phyloP scores from a whole-genome alignment of 176 grass and related monocot genomes.

The Aegilops sharonensis region DNA sequence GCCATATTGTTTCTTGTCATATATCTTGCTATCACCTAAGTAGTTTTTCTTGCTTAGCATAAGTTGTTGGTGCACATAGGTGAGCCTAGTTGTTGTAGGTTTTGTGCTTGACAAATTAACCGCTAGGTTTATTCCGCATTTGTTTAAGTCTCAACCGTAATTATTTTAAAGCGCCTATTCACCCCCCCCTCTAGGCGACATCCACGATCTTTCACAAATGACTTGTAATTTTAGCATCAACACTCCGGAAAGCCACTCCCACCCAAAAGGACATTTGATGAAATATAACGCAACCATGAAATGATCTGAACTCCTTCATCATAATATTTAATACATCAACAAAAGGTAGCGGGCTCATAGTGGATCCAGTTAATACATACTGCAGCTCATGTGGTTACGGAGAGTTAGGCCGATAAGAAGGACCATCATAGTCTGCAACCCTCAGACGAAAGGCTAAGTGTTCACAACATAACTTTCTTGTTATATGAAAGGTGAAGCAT shows the following conservation, averaged over 20 bases:
- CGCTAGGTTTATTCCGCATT: no score
- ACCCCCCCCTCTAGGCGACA: no score
- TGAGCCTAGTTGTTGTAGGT: no score
- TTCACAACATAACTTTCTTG: no score
- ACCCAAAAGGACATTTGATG: neutral
- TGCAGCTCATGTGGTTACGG: neutral
- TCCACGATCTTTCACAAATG: no score
- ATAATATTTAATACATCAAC: neutral
- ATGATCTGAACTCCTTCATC: neutral
- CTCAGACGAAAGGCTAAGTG: neutral
- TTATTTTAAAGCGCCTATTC: no score
- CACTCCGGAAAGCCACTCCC: neutral
- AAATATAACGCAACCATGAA: neutral
- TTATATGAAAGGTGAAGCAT: neutral
- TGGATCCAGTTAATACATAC: neutral
- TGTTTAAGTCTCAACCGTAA: no score
- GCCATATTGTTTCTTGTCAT: no score
- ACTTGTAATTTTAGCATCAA: neutral
- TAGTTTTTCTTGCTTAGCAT: no score
- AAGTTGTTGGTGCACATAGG: no score
- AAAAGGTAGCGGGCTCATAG: neutral
- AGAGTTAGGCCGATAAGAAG: neutral
- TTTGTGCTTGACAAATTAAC: no score
- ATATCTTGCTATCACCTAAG: no score
- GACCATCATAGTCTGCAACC: neutral